A percentile compares a stretch with the other conserved stretches of the same genome.
Evolutionary conservation across 108 stramenopile species (phyloP).

Genomic region (Nannochloropsis oceanica): DNA sequence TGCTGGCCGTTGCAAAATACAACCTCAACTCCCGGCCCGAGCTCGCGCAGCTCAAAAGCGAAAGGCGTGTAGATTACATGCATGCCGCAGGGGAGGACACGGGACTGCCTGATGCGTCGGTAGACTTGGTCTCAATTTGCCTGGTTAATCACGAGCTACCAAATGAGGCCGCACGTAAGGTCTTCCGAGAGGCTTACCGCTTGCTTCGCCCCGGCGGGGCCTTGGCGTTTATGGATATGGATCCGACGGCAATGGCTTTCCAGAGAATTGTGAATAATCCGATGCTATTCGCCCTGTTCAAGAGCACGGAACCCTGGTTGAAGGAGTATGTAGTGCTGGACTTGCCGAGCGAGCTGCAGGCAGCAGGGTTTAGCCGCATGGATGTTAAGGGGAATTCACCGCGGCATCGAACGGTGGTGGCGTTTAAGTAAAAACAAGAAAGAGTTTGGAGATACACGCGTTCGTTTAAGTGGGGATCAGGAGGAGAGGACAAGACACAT

Average conservation of each 20-base stretch:
- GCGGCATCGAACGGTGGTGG: conserved; percentile 23
- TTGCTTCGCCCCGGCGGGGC: conserved; percentile 26
- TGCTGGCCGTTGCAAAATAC: conserved; percentile 31
- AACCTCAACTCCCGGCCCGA: conserved; percentile 17
- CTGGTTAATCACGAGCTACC: conserved; percentile 19
- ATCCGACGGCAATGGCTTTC: conserved; percentile 14
- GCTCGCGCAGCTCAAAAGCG: neutral
- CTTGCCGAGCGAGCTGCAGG: conserved; percentile 9
- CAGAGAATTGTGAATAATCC: conserved; percentile 18
- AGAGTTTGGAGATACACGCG: neutral
- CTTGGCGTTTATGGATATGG: conserved; percentile 34
- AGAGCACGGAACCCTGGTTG: neutral
- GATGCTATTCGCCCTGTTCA: conserved; percentile 21
- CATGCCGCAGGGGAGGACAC: conserved; percentile 34
- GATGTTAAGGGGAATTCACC: conserved; percentile 15
- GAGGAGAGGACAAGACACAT: too few relatives aligned
- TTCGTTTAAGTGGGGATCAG: too few relatives aligned
- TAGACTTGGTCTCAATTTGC: conserved; percentile 32
- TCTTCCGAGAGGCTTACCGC: conserved; percentile 20
- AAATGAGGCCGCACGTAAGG: neutral
- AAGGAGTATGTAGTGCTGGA: conserved; percentile 24
- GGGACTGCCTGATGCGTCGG: conserved; percentile 20
- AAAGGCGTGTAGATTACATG: conserved; percentile 19
- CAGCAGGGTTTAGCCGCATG: conserved; percentile 6
- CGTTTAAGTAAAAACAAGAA: neutral